A percentile compares a stretch with the other conserved stretches of the same genome.
These are phyloP conservation scores for Psilocybe subaeruginosa DNA, from an alignment of 768 basidiomycete species.

Conservation along the genomic window DNA sequence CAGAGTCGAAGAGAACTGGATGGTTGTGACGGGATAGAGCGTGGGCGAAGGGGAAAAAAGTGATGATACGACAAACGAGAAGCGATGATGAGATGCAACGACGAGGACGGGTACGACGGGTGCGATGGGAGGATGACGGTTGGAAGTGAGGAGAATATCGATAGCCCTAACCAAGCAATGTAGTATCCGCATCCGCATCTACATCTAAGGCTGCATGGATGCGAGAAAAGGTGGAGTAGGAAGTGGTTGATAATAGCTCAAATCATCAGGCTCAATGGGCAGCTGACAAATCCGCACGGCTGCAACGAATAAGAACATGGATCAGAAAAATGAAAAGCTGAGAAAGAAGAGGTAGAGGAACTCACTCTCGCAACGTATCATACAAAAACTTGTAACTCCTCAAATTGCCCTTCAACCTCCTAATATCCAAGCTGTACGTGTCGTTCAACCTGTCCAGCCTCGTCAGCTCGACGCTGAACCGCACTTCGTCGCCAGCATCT, in stretches of 20 bases:
- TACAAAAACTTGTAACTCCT: conserved; percentile 93
- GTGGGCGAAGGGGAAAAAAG: too few species aligned
- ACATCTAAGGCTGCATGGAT: neutral
- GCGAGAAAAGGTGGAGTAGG: neutral
- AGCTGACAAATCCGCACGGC: conserved; percentile 46
- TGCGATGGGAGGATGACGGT: neutral
- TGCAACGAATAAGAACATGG: conserved; percentile 21
- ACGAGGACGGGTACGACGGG: neutral
- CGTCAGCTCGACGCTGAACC: conserved; percentile 94
- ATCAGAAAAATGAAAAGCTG: conserved; percentile 1
- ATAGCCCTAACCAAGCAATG: neutral
- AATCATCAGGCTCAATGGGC: conserved; percentile 20
- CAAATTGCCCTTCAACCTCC: conserved; percentile 89
- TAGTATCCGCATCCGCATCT: neutral
- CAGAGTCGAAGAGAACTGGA: neutral
- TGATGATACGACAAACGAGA: too few species aligned
- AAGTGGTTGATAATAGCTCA: neutral
- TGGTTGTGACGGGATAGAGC: too few species aligned
- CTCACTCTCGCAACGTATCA: conserved; percentile 85
- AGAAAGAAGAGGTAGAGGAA: conserved; percentile 22
- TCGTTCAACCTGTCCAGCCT: conserved; percentile 87
- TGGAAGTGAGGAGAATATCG: neutral
- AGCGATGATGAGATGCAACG: neutral
- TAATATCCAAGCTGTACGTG: conserved; percentile 90
- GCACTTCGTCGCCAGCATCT: conserved; percentile 94